Conservation (phyloP, 768 basidiomycete species). For the Leccinellum rugosiceps region DNA sequence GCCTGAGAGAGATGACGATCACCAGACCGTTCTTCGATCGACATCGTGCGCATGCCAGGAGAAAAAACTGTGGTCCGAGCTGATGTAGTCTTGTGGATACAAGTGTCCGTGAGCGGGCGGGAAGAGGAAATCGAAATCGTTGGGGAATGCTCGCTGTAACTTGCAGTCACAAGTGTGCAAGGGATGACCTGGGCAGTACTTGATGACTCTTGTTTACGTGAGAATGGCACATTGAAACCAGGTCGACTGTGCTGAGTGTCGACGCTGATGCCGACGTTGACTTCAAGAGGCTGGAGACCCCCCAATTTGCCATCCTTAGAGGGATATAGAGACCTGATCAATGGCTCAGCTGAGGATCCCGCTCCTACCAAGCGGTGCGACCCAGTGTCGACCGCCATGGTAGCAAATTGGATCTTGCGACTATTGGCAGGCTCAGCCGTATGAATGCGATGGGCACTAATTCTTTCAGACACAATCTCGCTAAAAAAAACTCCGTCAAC, state of each 20-base stretch:
- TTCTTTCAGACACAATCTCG: neutral
- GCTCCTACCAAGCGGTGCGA: neutral
- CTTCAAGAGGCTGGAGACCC: neutral
- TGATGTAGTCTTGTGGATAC: neutral
- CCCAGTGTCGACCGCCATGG: neutral
- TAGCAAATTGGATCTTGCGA: neutral
- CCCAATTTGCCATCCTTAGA: neutral
- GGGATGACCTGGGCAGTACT: neutral
- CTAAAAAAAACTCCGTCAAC: constrained; percentile 11
- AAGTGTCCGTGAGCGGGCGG: neutral
- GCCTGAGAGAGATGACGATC: neutral
- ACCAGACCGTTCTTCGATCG: neutral
- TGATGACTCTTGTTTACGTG: neutral
- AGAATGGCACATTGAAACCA: neutral
- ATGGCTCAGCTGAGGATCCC: neutral
- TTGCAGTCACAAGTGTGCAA: neutral
- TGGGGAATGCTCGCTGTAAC: neutral
- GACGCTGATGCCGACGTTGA: neutral
- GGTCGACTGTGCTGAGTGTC: neutral
- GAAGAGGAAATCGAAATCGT: neutral
- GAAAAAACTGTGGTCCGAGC: neutral
- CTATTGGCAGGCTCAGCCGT: neutral
- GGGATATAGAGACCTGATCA: neutral
- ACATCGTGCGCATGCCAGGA: neutral
- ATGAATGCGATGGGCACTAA: neutral